A percentile compares a stretch with the other conserved stretches of the same genome.
Evolutionary conservation across 768 basidiomycete species (phyloP).

Genomic region (Phanerochaete carnosa): DNA sequence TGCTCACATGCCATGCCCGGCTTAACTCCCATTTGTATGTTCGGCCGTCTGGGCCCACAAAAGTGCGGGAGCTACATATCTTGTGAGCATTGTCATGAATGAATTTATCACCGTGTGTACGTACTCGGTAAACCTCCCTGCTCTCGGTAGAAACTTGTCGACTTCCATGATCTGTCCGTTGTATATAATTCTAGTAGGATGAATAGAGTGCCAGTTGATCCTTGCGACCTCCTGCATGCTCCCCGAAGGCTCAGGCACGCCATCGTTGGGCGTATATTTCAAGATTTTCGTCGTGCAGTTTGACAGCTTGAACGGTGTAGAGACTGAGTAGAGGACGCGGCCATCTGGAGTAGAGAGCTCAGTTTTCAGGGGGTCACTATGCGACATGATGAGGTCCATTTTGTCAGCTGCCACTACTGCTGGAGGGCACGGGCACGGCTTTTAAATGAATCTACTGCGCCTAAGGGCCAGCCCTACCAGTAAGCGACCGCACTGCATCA

Average conservation of each 20-base stretch:
- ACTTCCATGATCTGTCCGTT: not conserved
- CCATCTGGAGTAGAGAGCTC: not conserved
- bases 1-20: not conserved
- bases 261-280: not conserved
- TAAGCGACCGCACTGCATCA: too few relatives aligned
- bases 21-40: constrained; percentile 5
- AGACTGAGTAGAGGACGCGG: not conserved
- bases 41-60: constrained; percentile 6
- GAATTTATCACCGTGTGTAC: not conserved
- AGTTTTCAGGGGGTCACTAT: not conserved
- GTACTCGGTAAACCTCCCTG: not conserved
- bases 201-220: constrained; percentile 4
- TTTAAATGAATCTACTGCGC: too few relatives aligned
- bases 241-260: not conserved
- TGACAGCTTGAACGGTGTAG: not conserved
- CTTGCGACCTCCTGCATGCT: not conserved
- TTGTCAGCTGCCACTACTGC: too few relatives aligned
- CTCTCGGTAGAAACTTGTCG: not conserved
- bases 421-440: too few relatives aligned
- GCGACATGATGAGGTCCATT: not conserved
- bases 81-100: not conserved
- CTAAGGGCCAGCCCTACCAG: too few relatives aligned
- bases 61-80: not conserved
- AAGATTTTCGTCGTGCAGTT: not conserved
- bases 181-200: not conserved